Evolutionary conservation across 768 basidiomycete species (phyloP).

Genomic region (Macrolepiota albuminosa): DNA sequence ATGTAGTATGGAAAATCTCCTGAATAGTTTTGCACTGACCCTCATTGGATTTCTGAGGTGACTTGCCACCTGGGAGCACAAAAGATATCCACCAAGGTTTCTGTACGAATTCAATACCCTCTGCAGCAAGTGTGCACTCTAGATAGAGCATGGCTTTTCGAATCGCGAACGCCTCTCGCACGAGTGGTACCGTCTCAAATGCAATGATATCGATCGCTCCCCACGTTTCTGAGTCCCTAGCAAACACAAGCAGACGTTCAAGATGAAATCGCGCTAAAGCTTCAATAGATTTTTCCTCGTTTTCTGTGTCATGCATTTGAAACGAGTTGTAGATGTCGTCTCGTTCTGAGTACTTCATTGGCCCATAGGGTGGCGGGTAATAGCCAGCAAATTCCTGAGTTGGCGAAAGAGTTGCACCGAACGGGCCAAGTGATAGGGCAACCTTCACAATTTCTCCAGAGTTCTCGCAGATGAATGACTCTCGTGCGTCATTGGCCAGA

Average conservation of each 20-base stretch:
- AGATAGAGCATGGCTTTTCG: slow-evolving; percentile 51
- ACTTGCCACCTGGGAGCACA: slow-evolving; percentile 51
- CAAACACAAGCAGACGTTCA: slow-evolving; percentile 52
- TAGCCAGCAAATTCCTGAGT: slow-evolving; percentile 71
- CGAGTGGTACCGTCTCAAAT: slow-evolving; percentile 75
- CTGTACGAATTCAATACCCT: slow-evolving; percentile 3
- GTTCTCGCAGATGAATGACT: slow-evolving; percentile 19
- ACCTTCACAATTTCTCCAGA: slow-evolving; percentile 35
- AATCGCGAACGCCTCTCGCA: slow-evolving; percentile 62
- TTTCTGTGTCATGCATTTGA: slow-evolving; percentile 23
- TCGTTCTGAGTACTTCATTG: slow-evolving; percentile 33
- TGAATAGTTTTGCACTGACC: slow-evolving; percentile 22
- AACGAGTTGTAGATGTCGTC: slow-evolving; percentile 38
- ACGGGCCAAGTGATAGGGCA: slow-evolving; percentile 71
- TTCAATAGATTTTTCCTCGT: slow-evolving; percentile 36
- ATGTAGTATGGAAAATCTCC: slow-evolving; percentile 41
- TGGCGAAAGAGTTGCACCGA: slow-evolving; percentile 59
- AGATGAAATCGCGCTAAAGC: slow-evolving; percentile 61
- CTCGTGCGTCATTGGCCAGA: slow-evolving; percentile 45
- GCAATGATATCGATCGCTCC: slow-evolving; percentile 53
- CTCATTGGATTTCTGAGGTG: slow-evolving; percentile 30
- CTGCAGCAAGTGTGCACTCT: slow-evolving; percentile 12
- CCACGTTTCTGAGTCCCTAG: slow-evolving; percentile 48
- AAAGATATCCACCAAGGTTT: slow-evolving; percentile 79
- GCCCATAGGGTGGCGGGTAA: slow-evolving; percentile 76